phyloP scores from a whole-genome alignment of 1,284 basidiomycete species.

The Tausonia pullulans region DNA sequence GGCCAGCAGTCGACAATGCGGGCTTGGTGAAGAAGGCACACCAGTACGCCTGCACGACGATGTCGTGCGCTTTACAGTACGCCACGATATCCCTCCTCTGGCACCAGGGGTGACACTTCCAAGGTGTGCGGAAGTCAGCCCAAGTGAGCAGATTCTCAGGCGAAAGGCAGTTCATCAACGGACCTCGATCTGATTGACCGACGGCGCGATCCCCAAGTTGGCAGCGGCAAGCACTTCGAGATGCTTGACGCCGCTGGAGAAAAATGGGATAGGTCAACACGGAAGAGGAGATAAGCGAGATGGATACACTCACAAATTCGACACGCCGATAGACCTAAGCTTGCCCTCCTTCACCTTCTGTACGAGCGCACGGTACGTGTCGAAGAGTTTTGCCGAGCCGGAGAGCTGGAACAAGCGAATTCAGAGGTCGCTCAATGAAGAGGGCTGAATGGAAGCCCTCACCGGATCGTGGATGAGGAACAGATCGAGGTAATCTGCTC shows the following conservation, averaged over 20 bases:
- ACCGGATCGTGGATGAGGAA: slow-evolving; percentile 62
- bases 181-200: slow-evolving; percentile 77
- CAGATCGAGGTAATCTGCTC: slow-evolving; percentile 57
- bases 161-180: slow-evolving; percentile 2
- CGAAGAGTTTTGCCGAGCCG: slow-evolving; percentile 48
- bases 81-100: slow-evolving; percentile 66
- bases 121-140: background rate
- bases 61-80: slow-evolving; percentile 56
- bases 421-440: background rate
- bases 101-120: slow-evolving; percentile 69
- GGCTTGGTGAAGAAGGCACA: background rate
- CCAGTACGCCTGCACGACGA: slow-evolving; percentile 64
- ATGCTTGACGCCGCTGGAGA: slow-evolving; percentile 54
- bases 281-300: background rate
- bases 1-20: background rate
- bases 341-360: slow-evolving; percentile 52
- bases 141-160: background rate
- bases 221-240: slow-evolving; percentile 59
- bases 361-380: slow-evolving; percentile 52
- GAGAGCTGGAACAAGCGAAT: slow-evolving; percentile 31
- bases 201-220: slow-evolving; percentile 42
- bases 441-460: background rate
- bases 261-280: background rate
- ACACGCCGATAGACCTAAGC: slow-evolving; percentile 59
- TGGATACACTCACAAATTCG: slow-evolving; percentile 51